Base-by-base conservation (phyloP, 192 early-diverging fungal genomes). In the Diversispora epigaea region DNA sequence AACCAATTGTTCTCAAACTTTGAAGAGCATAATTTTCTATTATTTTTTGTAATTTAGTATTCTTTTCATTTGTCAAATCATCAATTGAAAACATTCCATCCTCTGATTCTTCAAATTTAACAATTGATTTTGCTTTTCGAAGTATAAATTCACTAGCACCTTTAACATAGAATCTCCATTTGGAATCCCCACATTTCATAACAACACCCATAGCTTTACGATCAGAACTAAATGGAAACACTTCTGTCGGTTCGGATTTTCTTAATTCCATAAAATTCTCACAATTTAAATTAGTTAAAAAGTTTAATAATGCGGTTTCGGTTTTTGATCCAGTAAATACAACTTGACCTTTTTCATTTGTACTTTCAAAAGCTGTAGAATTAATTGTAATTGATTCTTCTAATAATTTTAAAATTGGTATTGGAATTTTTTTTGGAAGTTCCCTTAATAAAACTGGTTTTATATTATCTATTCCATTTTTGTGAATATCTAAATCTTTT, bases 181-280 rank as follows among this genome's bases (percentile, higher is more conserved):
- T 82, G 40, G 70, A 76, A 22, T 66, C 76, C 12, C 32, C 64
- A 65, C 78, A 64, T 61, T 80, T 68, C 6, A 83, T 79, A 68
- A 97, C 82, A 6, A 94, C 93, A 25, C 91, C 90, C 97, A 98
- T 98, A 9, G 92, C 84, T 83, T 99, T 99, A 65, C 92, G 89
- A 67, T 93, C 93, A 8, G 93, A 95, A 75, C 89, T 93, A 82
- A 99, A 99, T 1, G 98, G 96, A 75, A 87, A 91, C 14, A 98
- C 71, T 69, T 94, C 92, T 66, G 91, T 79, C 1, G 89, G 80
- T 10, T 88, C 77, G 47, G 3, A 2, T 61, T 86, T 83, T 15
- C 97, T 92, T 57, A 92, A 80, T 19, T 80, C 60, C 22, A 79
- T 73, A 76, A 92, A 94, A 12, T 85, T 82, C 14, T 84, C 80